Evolutionary conservation across 2,329 filamentous ascomycete species (phyloP).

Genomic region (Penicillium brevicompactum): DNA sequence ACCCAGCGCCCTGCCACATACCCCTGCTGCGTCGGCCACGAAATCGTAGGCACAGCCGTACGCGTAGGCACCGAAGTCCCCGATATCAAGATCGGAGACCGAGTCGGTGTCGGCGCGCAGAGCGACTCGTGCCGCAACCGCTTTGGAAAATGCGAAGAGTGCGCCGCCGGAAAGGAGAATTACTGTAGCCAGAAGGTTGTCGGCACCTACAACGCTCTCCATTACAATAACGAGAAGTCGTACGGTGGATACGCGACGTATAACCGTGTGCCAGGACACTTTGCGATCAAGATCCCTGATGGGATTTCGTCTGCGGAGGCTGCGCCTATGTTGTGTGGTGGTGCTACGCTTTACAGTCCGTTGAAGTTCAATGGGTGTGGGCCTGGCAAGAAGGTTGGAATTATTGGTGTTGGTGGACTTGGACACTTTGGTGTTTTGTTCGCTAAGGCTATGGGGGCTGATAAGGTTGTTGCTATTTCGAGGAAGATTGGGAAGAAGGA

Average conservation of each 20-base stretch:
- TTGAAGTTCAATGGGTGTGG: slow-evolving; percentile 68
- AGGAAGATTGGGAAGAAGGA: slow-evolving; percentile 53
- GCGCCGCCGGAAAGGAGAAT: slow-evolving; percentile 46
- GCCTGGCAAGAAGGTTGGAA: slow-evolving; percentile 70
- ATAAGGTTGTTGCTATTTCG: slow-evolving; percentile 61
- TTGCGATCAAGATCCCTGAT: slow-evolving; percentile 62
- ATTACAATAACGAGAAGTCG: slow-evolving; percentile 58
- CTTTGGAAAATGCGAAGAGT: slow-evolving; percentile 55
- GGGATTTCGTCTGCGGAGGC: slow-evolving; percentile 52
- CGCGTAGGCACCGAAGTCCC: slow-evolving; percentile 54
- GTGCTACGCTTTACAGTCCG: slow-evolving; percentile 73
- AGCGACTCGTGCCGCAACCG: slow-evolving; percentile 54
- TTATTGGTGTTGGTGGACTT: slow-evolving; percentile 73
- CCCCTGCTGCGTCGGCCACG: slow-evolving; percentile 62
- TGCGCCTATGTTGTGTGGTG: slow-evolving; percentile 77
- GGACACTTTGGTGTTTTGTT: slow-evolving; percentile 74
- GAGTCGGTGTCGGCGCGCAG: slow-evolving; percentile 63
- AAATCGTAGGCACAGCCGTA: slow-evolving; percentile 64
- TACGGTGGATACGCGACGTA: slow-evolving; percentile 68
- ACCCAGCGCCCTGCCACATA: slow-evolving; percentile 35
- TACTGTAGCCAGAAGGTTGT: slow-evolving; percentile 35
- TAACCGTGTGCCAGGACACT: slow-evolving; percentile 58
- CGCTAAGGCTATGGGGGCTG: slow-evolving; percentile 70
- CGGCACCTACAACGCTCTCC: slow-evolving; percentile 36
- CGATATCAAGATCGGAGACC: slow-evolving; percentile 37